A percentile compares a stretch with the other conserved stretches of the same genome.
Evolutionary conservation across 2,329 filamentous ascomycete species (phyloP).

Genomic region (Endothia cerciana): DNA sequence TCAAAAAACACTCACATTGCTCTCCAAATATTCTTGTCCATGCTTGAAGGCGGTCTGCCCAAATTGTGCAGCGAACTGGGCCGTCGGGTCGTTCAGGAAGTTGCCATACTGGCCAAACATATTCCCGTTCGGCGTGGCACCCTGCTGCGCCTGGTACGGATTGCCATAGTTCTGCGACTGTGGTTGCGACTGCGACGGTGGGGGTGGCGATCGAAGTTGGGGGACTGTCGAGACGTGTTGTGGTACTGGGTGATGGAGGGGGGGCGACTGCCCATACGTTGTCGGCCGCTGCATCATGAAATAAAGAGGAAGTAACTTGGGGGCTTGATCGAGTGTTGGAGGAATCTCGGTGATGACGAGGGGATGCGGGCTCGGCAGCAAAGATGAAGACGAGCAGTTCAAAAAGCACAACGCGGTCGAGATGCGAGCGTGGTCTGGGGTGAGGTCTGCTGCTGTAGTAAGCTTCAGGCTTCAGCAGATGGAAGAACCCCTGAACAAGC

Average conservation of each 20-base stretch:
- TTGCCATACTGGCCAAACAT: constrained; percentile 78
- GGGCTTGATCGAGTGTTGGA: neutral
- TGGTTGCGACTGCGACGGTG: constrained; percentile 70
- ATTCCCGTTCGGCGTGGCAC: constrained; percentile 51
- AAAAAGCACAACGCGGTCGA: constrained; percentile 4
- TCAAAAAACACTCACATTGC: constrained; percentile 69
- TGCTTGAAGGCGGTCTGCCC: constrained; percentile 90
- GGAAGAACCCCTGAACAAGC: constrained; percentile 16
- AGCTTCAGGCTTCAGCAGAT: constrained; percentile 13
- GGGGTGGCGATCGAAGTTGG: constrained; percentile 91
- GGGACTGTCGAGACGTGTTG: constrained; percentile 98
- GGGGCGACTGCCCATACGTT: constrained; percentile 84
- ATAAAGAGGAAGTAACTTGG: too few species aligned
- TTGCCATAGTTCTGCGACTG: constrained; percentile 67
- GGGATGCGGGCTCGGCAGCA: neutral
- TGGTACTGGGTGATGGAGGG: constrained; percentile 94
- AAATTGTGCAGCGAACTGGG: constrained; percentile 93
- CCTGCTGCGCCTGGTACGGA: constrained; percentile 75
- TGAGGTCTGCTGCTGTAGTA: neutral
- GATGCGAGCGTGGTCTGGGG: neutral
- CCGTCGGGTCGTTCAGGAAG: constrained; percentile 94
- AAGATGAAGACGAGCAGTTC: neutral
- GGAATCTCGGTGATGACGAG: neutral
- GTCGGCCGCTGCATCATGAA: constrained; percentile 78
- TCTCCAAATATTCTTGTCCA: constrained; percentile 91